A percentile compares a stretch with the other conserved stretches of the same genome.
Evolutionary conservation across 768 basidiomycete species (phyloP).

Genomic region (Thelephora aurantiotincta): DNA sequence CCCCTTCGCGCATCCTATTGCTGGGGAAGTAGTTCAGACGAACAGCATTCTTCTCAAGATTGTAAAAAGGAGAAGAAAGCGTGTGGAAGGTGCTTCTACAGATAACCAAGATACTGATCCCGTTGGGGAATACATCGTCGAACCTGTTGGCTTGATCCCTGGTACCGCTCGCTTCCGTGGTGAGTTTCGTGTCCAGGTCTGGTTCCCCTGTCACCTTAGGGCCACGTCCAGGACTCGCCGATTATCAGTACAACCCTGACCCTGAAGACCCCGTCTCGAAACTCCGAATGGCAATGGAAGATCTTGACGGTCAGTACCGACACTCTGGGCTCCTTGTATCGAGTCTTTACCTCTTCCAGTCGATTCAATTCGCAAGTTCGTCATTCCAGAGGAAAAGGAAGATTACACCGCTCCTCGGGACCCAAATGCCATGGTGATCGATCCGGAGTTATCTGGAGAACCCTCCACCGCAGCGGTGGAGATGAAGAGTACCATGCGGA

Average conservation of each 20-base stretch:
- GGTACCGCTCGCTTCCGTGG: conserved; percentile 87
- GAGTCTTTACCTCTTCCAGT: conserved; percentile 28
- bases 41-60: conserved; percentile 80
- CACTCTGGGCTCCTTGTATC: neutral
- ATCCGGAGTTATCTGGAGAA: conserved; percentile 25
- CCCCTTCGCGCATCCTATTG: conserved; percentile 71
- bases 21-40: conserved; percentile 63
- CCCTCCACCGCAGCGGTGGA: conserved; percentile 5
- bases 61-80: conserved; percentile 53
- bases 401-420: conserved; percentile 32
- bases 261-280: conserved; percentile 53
- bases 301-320: conserved; percentile 58
- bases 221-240: conserved; percentile 63
- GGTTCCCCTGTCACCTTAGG: neutral
- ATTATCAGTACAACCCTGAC: conserved; percentile 80
- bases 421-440: conserved; percentile 29
- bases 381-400: conserved; percentile 52
- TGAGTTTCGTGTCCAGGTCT: conserved; percentile 24
- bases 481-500: conserved; percentile 44
- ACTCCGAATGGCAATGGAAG: conserved; percentile 60
- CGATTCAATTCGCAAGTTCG: conserved; percentile 56
- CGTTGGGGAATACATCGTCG: conserved; percentile 59
- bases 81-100: conserved; percentile 11
- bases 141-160: conserved; percentile 59
- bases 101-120: conserved; percentile 12